phyloP scores from a whole-genome alignment of 2,329 filamentous ascomycete genomes.

The Colletotrichum coccodes region DNA sequence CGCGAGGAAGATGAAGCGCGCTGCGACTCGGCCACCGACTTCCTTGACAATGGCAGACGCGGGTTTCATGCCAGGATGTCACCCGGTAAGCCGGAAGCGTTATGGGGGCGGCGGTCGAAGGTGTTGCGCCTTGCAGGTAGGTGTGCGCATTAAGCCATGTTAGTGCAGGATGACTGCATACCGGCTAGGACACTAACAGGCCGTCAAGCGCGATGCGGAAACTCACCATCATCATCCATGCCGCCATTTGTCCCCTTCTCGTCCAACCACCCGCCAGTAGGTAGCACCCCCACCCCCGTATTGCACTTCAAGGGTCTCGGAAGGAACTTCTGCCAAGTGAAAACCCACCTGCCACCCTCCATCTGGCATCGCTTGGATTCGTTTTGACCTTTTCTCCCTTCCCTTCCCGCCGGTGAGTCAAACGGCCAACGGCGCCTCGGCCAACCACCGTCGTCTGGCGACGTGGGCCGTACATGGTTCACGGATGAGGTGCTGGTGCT shows the following conservation, averaged over 20 bases:
- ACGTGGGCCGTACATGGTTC: not conserved
- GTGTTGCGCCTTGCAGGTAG: slow-evolving; percentile 1
- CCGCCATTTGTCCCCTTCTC: not conserved
- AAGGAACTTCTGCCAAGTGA: slow-evolving; percentile 31
- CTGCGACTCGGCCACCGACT: not conserved
- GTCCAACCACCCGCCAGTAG: not conserved
- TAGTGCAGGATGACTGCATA: slow-evolving; percentile 27
- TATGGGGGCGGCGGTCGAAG: not conserved
- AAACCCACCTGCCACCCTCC: slow-evolving; percentile 26
- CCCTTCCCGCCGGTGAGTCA: slow-evolving; percentile 23
- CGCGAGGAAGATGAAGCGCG: not conserved
- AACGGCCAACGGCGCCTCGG: slow-evolving; percentile 5
- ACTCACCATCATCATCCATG: not conserved
- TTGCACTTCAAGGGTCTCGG: slow-evolving; percentile 11
- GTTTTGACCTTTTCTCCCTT: not conserved
- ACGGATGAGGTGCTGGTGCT: not conserved
- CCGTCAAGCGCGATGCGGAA: not conserved
- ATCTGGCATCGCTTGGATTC: not conserved
- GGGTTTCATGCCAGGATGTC: slow-evolving; percentile 13
- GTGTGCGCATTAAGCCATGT: slow-evolving; percentile 12
- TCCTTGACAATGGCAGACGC: not conserved
- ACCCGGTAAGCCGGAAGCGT: slow-evolving; percentile 24
- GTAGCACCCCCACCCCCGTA: not conserved
- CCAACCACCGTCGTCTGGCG: slow-evolving; percentile 6
- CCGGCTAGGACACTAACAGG: slow-evolving; percentile 24